Base-by-base conservation (phyloP, 495 filamentous ascomycete genomes). In the Podospora bellae-mahoneyi region DNA sequence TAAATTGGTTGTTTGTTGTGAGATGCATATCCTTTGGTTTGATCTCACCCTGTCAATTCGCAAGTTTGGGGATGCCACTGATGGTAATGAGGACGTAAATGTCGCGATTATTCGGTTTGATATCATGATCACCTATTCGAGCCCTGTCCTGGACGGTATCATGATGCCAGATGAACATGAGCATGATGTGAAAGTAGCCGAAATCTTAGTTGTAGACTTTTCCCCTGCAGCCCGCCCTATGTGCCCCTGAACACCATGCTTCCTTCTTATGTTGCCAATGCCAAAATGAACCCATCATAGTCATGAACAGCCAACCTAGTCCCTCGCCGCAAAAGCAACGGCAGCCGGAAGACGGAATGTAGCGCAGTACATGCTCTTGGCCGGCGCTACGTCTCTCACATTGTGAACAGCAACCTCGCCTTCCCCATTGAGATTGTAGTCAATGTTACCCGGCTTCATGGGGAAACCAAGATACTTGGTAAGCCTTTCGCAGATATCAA, bases 331-430 rank as follows among this genome's bases (percentile, higher is more conserved):
- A 80, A 97, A 97, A 58, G 93, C 95, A 2, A 97, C 92, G 75
- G 91, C 88, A 26, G 75, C 71, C 27, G 95, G 96, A 57, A 99
- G 71, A 64, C 92, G 84, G 77, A 99, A 97, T 70, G 87, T 96
- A 7, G 92, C 93, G 77, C 95, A 98, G 78, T 96, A 97, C 92
- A 97, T 97, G 74, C 88, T 86, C 85, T 99, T 98, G 69, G 90
- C 89, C 34, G 96, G 95, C 70, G 93, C 91, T 65, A 99, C 96
- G 66, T 95, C 85, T 70, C 95, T 82, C 19, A 98, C 92, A 78
- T 95, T 88, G 71, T 89, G 82, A 15, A 98, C 84, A 16, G 82
- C 80, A 28, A 92, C 80, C 66, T 90, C 84, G 16, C 87, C 77
- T 16, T 86, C 85, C 39, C 39, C 39, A 48, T 48, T 48, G 13